phyloP scores from a whole-genome alignment of 148 eudicot genomes.

The Arbutus unedo region DNA sequence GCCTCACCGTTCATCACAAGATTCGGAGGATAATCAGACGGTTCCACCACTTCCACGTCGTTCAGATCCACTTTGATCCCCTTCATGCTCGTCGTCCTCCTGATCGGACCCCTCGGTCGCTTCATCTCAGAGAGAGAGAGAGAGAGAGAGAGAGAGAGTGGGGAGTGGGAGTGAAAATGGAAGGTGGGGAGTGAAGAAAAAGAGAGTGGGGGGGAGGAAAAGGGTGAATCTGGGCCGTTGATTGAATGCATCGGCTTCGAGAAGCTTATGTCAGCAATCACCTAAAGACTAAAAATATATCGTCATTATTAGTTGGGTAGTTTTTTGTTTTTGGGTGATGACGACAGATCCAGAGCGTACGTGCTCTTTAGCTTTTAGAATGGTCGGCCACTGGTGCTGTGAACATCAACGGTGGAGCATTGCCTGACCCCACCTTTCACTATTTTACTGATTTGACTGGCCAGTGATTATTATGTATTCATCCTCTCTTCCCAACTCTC shows the following conservation, averaged over 20 bases:
- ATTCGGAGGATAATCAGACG: not conserved
- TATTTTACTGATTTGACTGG: not conserved
- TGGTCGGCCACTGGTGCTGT: not conserved
- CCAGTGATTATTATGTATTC: not conserved
- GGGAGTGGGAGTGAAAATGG: slow-evolving; percentile 9
- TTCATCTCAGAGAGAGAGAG: slow-evolving; percentile 4
- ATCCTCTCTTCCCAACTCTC: not conserved
- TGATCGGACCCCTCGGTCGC: slow-evolving; percentile 26
- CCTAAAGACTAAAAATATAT: not conserved
- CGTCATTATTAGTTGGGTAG: not conserved
- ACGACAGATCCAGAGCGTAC: not conserved
- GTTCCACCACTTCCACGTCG: not conserved
- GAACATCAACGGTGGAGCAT: slow-evolving; percentile 1
- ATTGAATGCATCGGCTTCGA: not conserved
- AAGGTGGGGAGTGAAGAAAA: slow-evolving; percentile 19
- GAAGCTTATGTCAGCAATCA: slow-evolving; percentile 15
- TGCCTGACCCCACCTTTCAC: not conserved
- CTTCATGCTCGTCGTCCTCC: slow-evolving; percentile 34
- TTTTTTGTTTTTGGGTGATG: not conserved
- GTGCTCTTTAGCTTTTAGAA: not conserved
- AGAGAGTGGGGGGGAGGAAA: slow-evolving; percentile 6
- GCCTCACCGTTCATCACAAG: not conserved
- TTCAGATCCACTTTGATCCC: slow-evolving; percentile 17
- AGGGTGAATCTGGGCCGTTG: slow-evolving; percentile 23
- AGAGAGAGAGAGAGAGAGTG: not conserved